Conservation (phyloP, 1,139 yeast genomes). For the Chernovozyma sophiae-reginae region DNA sequence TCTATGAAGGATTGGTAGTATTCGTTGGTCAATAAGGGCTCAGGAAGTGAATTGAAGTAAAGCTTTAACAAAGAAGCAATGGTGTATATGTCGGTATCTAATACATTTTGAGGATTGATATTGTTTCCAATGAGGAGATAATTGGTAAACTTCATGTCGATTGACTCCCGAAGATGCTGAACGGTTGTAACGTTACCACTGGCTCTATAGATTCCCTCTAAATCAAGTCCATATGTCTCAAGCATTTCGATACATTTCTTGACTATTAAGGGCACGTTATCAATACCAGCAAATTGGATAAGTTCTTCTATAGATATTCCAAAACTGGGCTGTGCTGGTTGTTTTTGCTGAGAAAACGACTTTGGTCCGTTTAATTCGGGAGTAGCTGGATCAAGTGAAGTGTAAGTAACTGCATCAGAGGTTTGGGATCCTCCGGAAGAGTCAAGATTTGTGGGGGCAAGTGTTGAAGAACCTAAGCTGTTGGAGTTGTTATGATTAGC, state of each 20-base stretch:
- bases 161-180: conserved; percentile 64
- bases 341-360: conserved; percentile 35
- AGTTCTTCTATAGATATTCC: conserved; percentile 77
- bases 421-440: background rate
- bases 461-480: background rate
- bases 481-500: background rate
- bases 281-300: conserved; percentile 74
- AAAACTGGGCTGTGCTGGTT: conserved; percentile 56
- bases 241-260: conserved; percentile 84
- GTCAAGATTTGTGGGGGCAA: conserved; percentile 1
- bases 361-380: conserved; percentile 20
- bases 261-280: conserved; percentile 88
- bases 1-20: conserved; percentile 59
- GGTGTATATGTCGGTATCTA: conserved; percentile 69
- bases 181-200: conserved; percentile 77
- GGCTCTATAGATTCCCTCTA: conserved; percentile 87
- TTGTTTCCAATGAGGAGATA: conserved; percentile 42
- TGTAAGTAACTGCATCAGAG: conserved; percentile 14
- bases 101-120: conserved; percentile 41
- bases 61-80: conserved; percentile 69
- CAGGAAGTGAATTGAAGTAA: conserved; percentile 67
- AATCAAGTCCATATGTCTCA: conserved; percentile 75
- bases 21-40: conserved; percentile 59
- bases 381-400: conserved; percentile 38
- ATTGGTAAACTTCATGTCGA: conserved; percentile 76